phyloP scores from a whole-genome alignment of 495 filamentous ascomycete genomes.

The Talaromyces proteolyticus region DNA sequence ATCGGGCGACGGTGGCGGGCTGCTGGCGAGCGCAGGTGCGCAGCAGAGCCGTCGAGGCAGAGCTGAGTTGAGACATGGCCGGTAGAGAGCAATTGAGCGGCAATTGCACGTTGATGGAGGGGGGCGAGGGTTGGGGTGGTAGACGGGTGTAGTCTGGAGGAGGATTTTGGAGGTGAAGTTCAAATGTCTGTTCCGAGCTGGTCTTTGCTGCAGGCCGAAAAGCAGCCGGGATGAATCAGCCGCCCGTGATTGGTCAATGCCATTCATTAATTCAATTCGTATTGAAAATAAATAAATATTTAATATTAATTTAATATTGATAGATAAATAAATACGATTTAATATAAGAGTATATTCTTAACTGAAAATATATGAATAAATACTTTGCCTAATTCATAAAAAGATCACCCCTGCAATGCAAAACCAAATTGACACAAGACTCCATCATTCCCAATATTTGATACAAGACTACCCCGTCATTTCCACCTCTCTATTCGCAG shows the following conservation, averaged over 20 bases:
- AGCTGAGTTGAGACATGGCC: slow-evolving; percentile 39
- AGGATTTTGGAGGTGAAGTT: slow-evolving; percentile 19
- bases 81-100: slow-evolving; percentile 37
- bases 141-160: slow-evolving; percentile 31
- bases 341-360: too few species aligned
- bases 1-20: slow-evolving; percentile 29
- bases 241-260: slow-evolving; percentile 32
- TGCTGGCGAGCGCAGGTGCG: slow-evolving; percentile 45
- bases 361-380: background rate
- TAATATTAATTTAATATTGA: background rate
- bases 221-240: slow-evolving; percentile 40
- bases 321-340: too few species aligned
- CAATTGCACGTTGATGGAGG: slow-evolving; percentile 10
- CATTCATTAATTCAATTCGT: background rate
- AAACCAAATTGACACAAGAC: background rate
- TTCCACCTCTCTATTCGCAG: slow-evolving; percentile 46
- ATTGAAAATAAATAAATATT: too few species aligned
- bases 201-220: slow-evolving; percentile 18
- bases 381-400: too few species aligned
- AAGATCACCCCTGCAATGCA: slow-evolving; percentile 3
- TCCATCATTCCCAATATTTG: background rate
- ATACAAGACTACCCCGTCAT: slow-evolving; percentile 39
- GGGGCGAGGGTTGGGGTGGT: slow-evolving; percentile 22
- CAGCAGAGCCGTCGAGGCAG: slow-evolving; percentile 42
- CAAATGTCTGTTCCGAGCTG: slow-evolving; percentile 27